Percentiles rank a stretch among this genome's conserved stretches.
These are phyloP conservation scores for Lenzites betulinus DNA, from an alignment of 768 basidiomycete genomes.

Conservation along the genomic window DNA sequence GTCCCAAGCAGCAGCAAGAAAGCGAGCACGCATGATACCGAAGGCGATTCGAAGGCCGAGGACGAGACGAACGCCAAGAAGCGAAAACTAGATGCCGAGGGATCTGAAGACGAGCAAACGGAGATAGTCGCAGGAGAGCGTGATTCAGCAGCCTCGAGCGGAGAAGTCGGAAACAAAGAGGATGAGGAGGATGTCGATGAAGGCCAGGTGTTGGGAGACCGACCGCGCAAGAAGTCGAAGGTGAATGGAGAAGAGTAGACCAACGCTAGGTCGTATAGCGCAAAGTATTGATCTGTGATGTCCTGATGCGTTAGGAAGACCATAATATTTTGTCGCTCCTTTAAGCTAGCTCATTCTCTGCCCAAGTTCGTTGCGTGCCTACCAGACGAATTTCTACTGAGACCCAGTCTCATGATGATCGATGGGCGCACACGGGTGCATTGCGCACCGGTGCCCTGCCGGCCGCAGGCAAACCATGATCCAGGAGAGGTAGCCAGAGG, in stretches of 20 bases:
- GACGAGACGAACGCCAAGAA: background rate
- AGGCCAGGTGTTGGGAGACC: background rate
- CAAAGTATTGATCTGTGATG: too few relatives aligned
- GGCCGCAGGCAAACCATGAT: too few relatives aligned
- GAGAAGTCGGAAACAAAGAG: background rate
- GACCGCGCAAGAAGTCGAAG: slow-evolving; percentile 27
- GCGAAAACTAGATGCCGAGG: slow-evolving; percentile 18
- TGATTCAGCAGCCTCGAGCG: background rate
- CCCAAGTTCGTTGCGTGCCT: too few relatives aligned
- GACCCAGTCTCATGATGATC: too few relatives aligned
- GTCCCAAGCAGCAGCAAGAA: background rate
- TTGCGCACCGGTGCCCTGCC: too few relatives aligned
- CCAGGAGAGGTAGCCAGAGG: too few relatives aligned
- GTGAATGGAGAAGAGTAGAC: slow-evolving; percentile 6
- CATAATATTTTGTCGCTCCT: too few relatives aligned
- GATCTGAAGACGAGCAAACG: background rate
- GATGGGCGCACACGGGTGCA: too few relatives aligned
- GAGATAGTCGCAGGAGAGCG: background rate
- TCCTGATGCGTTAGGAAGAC: too few relatives aligned
- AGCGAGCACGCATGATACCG: background rate
- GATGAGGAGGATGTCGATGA: background rate
- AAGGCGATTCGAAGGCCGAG: background rate
- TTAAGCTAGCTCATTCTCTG: too few relatives aligned
- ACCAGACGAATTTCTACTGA: too few relatives aligned
- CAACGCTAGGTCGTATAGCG: background rate